Percentiles rank a stretch among this genome's conserved stretches.
These are phyloP conservation scores for Spirogloea muscicola DNA, from an alignment of 139 green algal species.

Conservation along the genomic window DNA sequence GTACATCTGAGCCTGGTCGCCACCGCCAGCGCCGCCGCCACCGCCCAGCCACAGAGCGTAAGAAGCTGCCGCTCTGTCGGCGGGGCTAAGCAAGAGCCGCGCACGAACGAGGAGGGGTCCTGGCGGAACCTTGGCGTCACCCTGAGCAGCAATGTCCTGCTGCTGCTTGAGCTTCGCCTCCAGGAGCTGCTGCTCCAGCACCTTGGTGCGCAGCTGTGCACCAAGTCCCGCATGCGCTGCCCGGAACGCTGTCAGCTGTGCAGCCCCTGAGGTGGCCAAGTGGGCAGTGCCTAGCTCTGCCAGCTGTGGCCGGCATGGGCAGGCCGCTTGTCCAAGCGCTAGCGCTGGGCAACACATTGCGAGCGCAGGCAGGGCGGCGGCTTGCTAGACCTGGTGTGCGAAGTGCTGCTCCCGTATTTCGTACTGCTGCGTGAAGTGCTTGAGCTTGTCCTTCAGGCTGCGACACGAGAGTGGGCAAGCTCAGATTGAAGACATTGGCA, in stretches of 20 bases:
- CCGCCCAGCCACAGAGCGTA: neutral
- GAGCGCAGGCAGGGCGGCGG: neutral
- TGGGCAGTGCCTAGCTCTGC: too few relatives aligned
- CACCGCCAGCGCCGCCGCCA: neutral
- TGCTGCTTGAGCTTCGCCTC: slow-evolving; percentile 46
- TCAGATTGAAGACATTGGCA: too few relatives aligned
- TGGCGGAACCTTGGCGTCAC: slow-evolving; percentile 28
- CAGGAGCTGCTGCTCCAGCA: slow-evolving; percentile 38
- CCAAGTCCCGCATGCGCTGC: too few relatives aligned
- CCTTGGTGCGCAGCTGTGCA: slow-evolving; percentile 38
- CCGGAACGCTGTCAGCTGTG: too few relatives aligned
- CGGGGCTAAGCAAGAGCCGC: too few relatives aligned
- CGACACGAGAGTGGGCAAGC: too few relatives aligned
- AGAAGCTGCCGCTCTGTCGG: too few relatives aligned
- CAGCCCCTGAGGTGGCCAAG: too few relatives aligned
- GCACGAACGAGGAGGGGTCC: too few relatives aligned
- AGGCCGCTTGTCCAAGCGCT: neutral
- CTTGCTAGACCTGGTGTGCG: slow-evolving; percentile 37
- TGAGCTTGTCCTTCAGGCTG: slow-evolving; percentile 42
- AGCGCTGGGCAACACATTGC: neutral
- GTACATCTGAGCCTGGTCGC: slow-evolving; percentile 5
- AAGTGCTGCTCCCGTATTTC: slow-evolving; percentile 47
- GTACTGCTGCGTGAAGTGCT: slow-evolving; percentile 46
- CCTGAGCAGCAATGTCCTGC: slow-evolving; percentile 28
- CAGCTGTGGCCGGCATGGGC: too few relatives aligned